These are phyloP conservation scores for Trichomonas vaginalis DNA, from an alignment of 208 protist species.

Conservation along the genomic window DNA sequence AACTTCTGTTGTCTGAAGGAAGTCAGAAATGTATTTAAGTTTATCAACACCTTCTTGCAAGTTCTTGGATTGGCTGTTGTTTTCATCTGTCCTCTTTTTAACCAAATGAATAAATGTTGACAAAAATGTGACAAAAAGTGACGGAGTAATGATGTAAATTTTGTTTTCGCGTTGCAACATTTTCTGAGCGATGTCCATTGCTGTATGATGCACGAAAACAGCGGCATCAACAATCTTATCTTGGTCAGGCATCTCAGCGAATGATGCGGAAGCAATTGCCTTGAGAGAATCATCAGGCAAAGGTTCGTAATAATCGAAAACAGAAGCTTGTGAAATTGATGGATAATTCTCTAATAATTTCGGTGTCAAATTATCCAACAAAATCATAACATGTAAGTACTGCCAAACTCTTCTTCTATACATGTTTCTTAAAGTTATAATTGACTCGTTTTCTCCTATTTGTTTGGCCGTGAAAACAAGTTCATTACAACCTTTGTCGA, in stretches of 20 bases:
- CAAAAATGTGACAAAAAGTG: constrained; percentile 75
- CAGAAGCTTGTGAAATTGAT: constrained; percentile 84
- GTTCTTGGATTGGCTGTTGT: background rate
- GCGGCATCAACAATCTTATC: constrained; percentile 55
- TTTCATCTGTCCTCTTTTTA: constrained; percentile 51
- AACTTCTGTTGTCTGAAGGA: constrained; percentile 74
- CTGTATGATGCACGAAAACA: constrained; percentile 58
- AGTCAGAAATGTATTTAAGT: constrained; percentile 61
- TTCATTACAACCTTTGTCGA: constrained; percentile 60
- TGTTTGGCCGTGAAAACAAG: constrained; percentile 24
- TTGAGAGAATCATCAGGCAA: constrained; percentile 76
- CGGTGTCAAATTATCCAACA: constrained; percentile 67
- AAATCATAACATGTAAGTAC: constrained; percentile 78
- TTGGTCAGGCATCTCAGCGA: background rate
- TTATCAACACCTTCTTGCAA: constrained; percentile 57
- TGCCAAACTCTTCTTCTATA: constrained; percentile 72
- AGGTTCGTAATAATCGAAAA: constrained; percentile 83
- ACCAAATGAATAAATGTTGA: constrained; percentile 56
- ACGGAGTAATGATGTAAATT: constrained; percentile 79
- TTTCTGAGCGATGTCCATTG: constrained; percentile 34
- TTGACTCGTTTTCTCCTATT: constrained; percentile 63
- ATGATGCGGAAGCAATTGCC: constrained; percentile 49
- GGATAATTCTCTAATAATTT: constrained; percentile 77
- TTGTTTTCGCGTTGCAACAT: constrained; percentile 71
- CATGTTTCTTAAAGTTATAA: constrained; percentile 64